Base-by-base conservation (phyloP, 75 land plant species). In the Selaginella moellendorffii region DNA sequence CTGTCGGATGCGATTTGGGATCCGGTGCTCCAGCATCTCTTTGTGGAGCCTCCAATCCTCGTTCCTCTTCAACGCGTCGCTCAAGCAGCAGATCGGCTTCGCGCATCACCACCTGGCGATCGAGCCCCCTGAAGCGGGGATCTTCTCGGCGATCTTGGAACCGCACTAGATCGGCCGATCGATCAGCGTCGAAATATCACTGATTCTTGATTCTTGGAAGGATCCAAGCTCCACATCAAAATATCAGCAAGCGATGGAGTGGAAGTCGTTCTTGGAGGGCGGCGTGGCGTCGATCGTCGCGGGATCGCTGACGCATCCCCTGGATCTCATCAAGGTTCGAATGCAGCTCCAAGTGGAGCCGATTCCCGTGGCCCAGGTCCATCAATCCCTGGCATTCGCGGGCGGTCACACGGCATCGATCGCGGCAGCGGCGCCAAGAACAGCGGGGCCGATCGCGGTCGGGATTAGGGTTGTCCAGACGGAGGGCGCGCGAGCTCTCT, bases 301-400 rank as follows among this genome's bases (percentile, higher is more conserved):
- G 14, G 95, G 95, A 1, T 86, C 83, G 46, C 42, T 66, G 0
- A 88, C 95, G 8, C 95, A 88, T 61, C 95, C 95, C 2, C 69
- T 88, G 17, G 95, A 88, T 53, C 81, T 88, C 26, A 79, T 88
- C 71, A 88, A 88, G 63, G 95, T 88, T 46, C 85, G 95, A 0
- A 86, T 88, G 91, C 95, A 88, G 71, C 79, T 88, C 22, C 91
- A 86, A 61, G 95, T 88, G 0, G 90, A 88, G 24, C 52, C 28
- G 27, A 29, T 26, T 25, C 2, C 68, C 9, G 27, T 26, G 5
- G 31, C 66, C 21, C 67, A 64, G 62, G 77, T 21, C 59, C 54
- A 56, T 63, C 61, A 36, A 20, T 51, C 69, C 17, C 42, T 54
- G 18, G 53, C 69, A 29, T 59, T 73, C 42, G 25, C 61, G 58